These are phyloP conservation scores for Myxozyma neotropica DNA, from an alignment of 805 yeast species.

Conservation along the genomic window DNA sequence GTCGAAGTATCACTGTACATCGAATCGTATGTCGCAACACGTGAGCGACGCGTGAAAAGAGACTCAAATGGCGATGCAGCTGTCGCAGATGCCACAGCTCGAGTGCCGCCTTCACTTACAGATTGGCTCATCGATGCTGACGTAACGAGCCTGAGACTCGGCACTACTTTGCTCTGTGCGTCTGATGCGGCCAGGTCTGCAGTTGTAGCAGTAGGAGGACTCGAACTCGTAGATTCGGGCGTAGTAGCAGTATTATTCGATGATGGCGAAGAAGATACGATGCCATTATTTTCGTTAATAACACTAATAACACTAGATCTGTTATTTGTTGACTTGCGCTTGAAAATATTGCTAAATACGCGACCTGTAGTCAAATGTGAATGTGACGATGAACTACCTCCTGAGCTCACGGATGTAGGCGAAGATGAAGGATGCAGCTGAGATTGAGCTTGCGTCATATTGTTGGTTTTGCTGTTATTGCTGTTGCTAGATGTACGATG, in stretches of 20 bases:
- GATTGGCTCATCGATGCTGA: slow-evolving; percentile 4
- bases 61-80: slow-evolving; percentile 7
- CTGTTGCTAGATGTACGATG: slow-evolving; percentile 7
- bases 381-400: slow-evolving; percentile 1
- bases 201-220: neutral
- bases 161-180: neutral
- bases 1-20: slow-evolving; percentile 25
- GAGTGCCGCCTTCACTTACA: neutral
- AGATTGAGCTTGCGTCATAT: no score
- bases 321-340: slow-evolving; percentile 6
- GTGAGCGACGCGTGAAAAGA: slow-evolving; percentile 5
- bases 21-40: slow-evolving; percentile 14
- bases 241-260: no score
- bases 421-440: neutral
- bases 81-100: neutral
- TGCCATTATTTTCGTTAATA: neutral
- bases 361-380: neutral
- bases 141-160: neutral
- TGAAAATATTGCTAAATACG: slow-evolving; percentile 13
- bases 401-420: neutral
- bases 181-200: neutral
- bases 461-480: neutral
- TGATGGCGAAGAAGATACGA: neutral
- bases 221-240: no score
- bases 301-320: neutral